A percentile compares a stretch with the other conserved stretches of the same genome.
phyloP scores from a whole-genome alignment of 1,284 basidiomycete species.

The Melanopsichium pennsylvanicum region DNA sequence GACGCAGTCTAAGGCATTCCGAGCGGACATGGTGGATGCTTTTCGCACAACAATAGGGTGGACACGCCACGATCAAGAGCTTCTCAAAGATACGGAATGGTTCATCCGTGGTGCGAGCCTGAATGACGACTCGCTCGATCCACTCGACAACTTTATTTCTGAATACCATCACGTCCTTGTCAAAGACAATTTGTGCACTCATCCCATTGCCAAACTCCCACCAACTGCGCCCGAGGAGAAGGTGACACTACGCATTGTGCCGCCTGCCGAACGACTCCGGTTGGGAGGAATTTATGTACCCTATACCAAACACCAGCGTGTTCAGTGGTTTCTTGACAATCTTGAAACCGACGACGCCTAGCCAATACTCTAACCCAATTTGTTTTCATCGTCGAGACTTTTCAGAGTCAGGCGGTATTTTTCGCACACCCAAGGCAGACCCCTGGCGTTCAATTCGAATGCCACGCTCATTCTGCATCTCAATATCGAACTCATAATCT shows the following conservation, averaged over 20 bases:
- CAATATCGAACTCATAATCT: too few species aligned
- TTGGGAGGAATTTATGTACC: conserved; percentile 39
- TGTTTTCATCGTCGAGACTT: too few species aligned
- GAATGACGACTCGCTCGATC: background rate
- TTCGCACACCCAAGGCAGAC: too few species aligned
- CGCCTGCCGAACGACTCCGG: conserved; percentile 20
- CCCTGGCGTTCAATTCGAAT: too few species aligned
- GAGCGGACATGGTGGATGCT: conserved; percentile 30
- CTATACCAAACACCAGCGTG: conserved; percentile 36
- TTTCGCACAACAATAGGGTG: conserved; percentile 33
- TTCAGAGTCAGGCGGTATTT: too few species aligned
- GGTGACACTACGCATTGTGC: conserved; percentile 11
- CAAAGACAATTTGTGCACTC: background rate
- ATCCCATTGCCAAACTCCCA: background rate
- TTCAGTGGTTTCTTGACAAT: conserved; percentile 41
- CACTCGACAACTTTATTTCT: conserved; percentile 1
- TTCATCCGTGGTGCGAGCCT: background rate
- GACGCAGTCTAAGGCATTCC: conserved; percentile 19
- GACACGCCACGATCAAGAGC: conserved; percentile 29
- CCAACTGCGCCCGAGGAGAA: background rate
- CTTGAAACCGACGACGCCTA: conserved; percentile 33
- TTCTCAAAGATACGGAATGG: conserved; percentile 6
- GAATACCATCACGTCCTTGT: background rate
- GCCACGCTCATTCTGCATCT: too few species aligned
- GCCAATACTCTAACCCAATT: too few species aligned